Conservation (phyloP, 257 asterid genomes). For the Anisodus acutangulus region DNA sequence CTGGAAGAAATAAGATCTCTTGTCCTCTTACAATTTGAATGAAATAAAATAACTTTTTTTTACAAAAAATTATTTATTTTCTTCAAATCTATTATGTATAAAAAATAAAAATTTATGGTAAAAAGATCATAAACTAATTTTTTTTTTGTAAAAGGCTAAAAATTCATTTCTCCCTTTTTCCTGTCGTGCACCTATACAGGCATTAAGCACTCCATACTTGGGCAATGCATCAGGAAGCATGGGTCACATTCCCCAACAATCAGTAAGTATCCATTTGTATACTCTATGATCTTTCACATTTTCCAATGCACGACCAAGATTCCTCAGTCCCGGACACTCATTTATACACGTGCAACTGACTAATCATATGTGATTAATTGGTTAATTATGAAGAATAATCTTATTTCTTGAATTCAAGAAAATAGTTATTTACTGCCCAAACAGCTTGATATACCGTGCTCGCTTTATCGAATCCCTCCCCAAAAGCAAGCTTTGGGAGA, state of each 20-base stretch:
- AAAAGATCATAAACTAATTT: too few relatives aligned
- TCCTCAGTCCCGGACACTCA: conserved; percentile 30
- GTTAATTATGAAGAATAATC: conserved; percentile 11
- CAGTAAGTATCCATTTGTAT: conserved; percentile 51
- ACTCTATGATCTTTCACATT: conserved; percentile 45
- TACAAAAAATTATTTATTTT: too few relatives aligned
- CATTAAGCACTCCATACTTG: conserved; percentile 67
- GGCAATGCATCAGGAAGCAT: conserved; percentile 56
- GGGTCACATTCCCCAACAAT: conserved; percentile 52
- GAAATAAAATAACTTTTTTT: too few relatives aligned
- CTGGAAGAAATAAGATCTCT: too few relatives aligned
- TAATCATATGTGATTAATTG: conserved; percentile 19
- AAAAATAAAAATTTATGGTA: too few relatives aligned
- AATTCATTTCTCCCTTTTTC: too few relatives aligned
- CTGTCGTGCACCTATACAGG: conserved; percentile 44
- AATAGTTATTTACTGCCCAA: conserved; percentile 43
- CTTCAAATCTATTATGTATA: too few relatives aligned
- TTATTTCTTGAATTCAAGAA: conserved; percentile 48
- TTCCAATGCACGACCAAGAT: conserved; percentile 54
- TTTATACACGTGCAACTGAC: conserved; percentile 41
- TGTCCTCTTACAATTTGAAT: too few relatives aligned
- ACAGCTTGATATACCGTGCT: conserved; percentile 42
- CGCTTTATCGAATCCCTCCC: conserved; percentile 70
- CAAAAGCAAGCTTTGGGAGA: conserved; percentile 32
- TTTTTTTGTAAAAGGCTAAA: too few relatives aligned